Evolutionary conservation across 208 protist species (phyloP).

Genomic region (Leishmania tropica): DNA sequence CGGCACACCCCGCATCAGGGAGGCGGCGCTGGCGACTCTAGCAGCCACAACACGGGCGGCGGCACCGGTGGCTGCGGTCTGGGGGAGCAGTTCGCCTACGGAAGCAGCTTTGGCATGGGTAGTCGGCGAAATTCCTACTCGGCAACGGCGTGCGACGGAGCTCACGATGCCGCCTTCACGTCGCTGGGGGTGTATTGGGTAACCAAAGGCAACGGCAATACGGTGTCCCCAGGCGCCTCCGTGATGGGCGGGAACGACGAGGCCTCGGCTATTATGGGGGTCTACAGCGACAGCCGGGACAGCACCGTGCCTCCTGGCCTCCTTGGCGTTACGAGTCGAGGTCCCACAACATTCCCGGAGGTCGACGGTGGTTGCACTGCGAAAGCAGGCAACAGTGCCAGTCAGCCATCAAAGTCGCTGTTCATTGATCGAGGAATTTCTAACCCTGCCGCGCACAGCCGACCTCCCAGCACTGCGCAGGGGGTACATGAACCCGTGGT

Average conservation of each 20-base stretch:
- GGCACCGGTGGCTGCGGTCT: neutral
- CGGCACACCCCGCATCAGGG: neutral
- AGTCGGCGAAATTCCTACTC: slow-evolving; percentile 6
- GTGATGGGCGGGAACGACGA: neutral
- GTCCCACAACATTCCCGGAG: neutral
- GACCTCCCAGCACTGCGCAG: neutral
- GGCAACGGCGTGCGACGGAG: neutral
- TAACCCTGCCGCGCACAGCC: neutral
- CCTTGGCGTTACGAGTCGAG: neutral
- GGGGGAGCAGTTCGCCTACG: slow-evolving; percentile 11
- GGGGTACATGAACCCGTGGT: neutral
- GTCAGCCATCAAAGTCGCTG: no score
- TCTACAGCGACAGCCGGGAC: neutral
- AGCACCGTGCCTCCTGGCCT: neutral
- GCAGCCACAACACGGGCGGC: neutral
- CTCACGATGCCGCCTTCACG: neutral
- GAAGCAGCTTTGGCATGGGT: slow-evolving; percentile 14
- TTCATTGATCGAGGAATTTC: neutral
- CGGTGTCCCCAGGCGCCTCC: neutral
- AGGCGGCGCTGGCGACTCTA: neutral
- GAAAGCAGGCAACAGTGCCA: neutral
- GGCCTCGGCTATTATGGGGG: neutral
- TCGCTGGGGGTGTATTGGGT: neutral
- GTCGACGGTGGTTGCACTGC: no score
- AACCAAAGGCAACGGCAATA: neutral